A percentile compares a stretch with the other conserved stretches of the same genome.
Evolutionary conservation across 1,139 yeast species (phyloP).

Genomic region (Hyphopichia fennica): DNA sequence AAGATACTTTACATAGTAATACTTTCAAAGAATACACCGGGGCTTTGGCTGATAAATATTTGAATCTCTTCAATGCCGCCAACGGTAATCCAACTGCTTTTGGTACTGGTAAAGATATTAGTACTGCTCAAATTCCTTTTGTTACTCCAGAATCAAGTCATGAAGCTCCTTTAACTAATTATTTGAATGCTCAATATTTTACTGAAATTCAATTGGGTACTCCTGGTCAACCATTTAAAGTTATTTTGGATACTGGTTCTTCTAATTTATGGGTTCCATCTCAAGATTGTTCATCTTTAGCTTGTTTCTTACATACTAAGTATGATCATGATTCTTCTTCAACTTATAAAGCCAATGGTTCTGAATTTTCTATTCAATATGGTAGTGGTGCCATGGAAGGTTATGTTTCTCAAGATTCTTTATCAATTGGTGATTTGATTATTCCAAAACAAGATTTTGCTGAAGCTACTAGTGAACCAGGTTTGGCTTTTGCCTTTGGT

Average conservation of each 20-base stretch:
- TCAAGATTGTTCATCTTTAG: constrained; percentile 83
- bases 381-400: constrained; percentile 95
- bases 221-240: constrained; percentile 90
- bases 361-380: constrained; percentile 79
- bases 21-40: constrained; percentile 63
- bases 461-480: constrained; percentile 96
- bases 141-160: constrained; percentile 40
- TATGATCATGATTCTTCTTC: constrained; percentile 81
- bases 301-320: constrained; percentile 90
- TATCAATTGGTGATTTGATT: constrained; percentile 77
- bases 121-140: constrained; percentile 48
- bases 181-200: constrained; percentile 91
- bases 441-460: constrained; percentile 92
- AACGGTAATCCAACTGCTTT: constrained; percentile 22
- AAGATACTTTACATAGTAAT: constrained; percentile 60
- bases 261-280: constrained; percentile 97
- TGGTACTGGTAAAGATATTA: constrained; percentile 9
- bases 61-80: constrained; percentile 51
- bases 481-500: constrained; percentile 96
- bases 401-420: constrained; percentile 79
- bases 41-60: constrained; percentile 74
- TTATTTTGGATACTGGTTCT: constrained; percentile 91
- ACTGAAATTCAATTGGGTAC: constrained; percentile 89
- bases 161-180: constrained; percentile 84
- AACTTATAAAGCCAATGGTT: constrained; percentile 81